phyloP scores from a whole-genome alignment of 192 early-diverging fungal species.

The Linnemannia hyalina region DNA sequence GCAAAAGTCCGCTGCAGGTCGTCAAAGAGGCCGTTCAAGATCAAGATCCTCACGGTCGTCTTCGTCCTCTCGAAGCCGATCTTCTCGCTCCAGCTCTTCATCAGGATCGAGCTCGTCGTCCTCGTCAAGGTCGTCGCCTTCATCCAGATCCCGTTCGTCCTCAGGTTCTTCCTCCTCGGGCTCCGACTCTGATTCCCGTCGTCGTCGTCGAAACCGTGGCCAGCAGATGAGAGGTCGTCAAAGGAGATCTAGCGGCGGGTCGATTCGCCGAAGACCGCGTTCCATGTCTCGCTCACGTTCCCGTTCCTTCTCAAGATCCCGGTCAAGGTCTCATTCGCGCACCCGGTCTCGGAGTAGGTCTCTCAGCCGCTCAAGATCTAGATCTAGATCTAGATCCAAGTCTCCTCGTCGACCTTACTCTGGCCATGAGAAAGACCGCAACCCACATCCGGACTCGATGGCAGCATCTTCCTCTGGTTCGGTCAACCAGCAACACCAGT shows the following conservation, averaged over 20 bases:
- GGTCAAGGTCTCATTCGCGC: neutral
- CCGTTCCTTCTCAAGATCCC: conserved; percentile 13
- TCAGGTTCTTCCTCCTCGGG: conserved; percentile 14
- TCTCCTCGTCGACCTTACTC: conserved; percentile 10
- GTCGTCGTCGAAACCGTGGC: neutral
- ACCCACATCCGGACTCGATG: neutral
- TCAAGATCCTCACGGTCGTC: conserved; percentile 18
- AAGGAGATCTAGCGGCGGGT: neutral
- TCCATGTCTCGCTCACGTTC: conserved; percentile 15
- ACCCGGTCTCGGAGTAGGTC: conserved; percentile 14
- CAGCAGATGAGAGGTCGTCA: neutral
- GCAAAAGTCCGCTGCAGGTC: conserved; percentile 9
- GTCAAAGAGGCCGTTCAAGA: conserved; percentile 7
- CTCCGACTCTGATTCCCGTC: neutral
- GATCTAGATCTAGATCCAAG: conserved; percentile 7
- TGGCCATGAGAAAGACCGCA: neutral
- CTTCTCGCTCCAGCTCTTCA: conserved; percentile 4
- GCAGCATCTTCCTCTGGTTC: neutral
- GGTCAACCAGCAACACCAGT: neutral
- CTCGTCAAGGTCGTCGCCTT: neutral
- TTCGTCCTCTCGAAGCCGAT: conserved; percentile 11
- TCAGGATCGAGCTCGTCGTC: conserved; percentile 9
- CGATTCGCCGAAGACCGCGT: neutral
- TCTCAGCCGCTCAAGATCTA: conserved; percentile 3
- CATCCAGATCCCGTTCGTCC: conserved; percentile 11